A percentile compares a stretch with the other conserved stretches of the same genome.
phyloP scores from a whole-genome alignment of 257 asterid species.

The Solanum neorickii region DNA sequence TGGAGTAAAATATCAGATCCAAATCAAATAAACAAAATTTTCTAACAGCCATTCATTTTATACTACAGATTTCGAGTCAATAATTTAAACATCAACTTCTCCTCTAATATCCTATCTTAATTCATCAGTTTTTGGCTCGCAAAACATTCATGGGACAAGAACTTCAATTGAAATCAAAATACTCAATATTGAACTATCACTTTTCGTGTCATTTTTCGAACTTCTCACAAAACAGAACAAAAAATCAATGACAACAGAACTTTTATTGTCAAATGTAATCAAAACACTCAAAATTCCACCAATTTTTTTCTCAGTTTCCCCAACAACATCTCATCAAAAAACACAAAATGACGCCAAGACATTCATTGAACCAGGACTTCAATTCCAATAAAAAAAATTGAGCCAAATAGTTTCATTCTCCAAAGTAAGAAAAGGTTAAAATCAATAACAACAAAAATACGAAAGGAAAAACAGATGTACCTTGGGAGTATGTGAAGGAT shows the following conservation, averaged over 20 bases:
- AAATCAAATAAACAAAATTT: neutral
- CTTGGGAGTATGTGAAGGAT: slow-evolving; percentile 33
- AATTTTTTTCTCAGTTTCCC: neutral
- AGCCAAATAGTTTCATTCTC: neutral
- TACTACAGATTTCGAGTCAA: neutral
- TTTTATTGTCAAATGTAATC: neutral
- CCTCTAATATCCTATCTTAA: neutral
- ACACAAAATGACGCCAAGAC: neutral
- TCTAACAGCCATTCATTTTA: neutral
- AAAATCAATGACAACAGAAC: neutral
- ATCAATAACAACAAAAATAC: neutral
- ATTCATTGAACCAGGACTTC: neutral
- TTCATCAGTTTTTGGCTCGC: neutral
- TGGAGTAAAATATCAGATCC: neutral
- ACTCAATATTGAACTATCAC: neutral
- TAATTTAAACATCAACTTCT: neutral
- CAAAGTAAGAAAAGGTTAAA: neutral
- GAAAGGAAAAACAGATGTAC: neutral
- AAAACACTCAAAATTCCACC: neutral
- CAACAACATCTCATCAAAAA: neutral
- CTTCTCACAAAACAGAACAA: neutral
- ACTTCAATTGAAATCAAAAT: neutral
- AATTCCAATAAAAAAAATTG: neutral
- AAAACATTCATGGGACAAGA: neutral
- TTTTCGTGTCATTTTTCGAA: neutral